phyloP scores from a whole-genome alignment of 1,139 yeast species.

The Blastobotrys buckinghamii region DNA sequence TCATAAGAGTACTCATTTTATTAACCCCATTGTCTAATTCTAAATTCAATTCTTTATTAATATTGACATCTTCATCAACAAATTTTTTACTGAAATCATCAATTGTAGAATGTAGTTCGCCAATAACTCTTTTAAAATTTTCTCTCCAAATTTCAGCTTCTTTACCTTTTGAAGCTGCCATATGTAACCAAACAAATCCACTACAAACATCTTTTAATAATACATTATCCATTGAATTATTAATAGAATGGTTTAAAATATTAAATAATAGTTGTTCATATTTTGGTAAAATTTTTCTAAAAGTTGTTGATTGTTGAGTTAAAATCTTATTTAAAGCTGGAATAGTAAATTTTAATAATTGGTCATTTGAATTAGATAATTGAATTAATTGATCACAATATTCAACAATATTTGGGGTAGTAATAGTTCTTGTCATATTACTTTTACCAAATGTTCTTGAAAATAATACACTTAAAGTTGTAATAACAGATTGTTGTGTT shows the following conservation, averaged over 20 bases:
- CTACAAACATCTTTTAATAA: slow-evolving; percentile 43
- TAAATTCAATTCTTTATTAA: neutral
- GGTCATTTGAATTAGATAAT: slow-evolving; percentile 30
- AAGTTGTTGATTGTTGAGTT: slow-evolving; percentile 65
- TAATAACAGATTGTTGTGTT: slow-evolving; percentile 45
- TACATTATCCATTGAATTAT: slow-evolving; percentile 28
- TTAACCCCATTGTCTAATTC: slow-evolving; percentile 5
- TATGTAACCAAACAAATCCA: slow-evolving; percentile 57
- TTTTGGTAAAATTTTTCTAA: slow-evolving; percentile 69
- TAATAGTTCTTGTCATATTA: slow-evolving; percentile 72
- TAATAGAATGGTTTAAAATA: slow-evolving; percentile 12
- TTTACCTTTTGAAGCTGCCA: slow-evolving; percentile 45
- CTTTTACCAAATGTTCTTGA: slow-evolving; percentile 70
- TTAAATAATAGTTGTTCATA: slow-evolving; percentile 43
- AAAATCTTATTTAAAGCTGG: slow-evolving; percentile 48
- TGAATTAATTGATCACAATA: slow-evolving; percentile 51
- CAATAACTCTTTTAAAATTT: slow-evolving; percentile 19
- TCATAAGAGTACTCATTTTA: slow-evolving; percentile 21
- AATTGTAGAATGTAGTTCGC: slow-evolving; percentile 24
- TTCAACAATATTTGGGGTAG: slow-evolving; percentile 70
- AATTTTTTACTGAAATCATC: slow-evolving; percentile 14
- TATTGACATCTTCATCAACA: slow-evolving; percentile 22
- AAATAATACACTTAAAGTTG: slow-evolving; percentile 46
- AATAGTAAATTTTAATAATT: slow-evolving; percentile 38
- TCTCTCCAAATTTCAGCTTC: slow-evolving; percentile 36